A percentile compares a stretch with the other conserved stretches of the same genome.
Evolutionary conservation across 371 early-diverging fungal genomes (phyloP).

Genomic region (Synchytrium microbalum): DNA sequence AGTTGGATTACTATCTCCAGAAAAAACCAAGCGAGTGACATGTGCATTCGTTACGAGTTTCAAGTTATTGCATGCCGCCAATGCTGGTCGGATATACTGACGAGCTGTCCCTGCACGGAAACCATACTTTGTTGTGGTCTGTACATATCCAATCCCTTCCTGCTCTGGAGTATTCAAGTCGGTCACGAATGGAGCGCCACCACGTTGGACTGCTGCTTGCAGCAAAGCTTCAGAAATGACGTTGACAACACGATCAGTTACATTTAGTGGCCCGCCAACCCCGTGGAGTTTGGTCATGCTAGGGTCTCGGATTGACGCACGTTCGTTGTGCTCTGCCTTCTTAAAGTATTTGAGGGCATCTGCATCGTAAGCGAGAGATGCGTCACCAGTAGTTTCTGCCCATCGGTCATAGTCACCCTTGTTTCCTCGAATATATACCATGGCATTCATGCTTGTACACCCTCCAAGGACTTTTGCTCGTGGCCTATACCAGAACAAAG

Average conservation of each 20-base stretch:
- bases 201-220: not conserved
- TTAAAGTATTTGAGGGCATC: conserved; percentile 11
- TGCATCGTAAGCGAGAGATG: conserved; percentile 15
- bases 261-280: conserved; percentile 7
- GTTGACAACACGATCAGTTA: conserved; percentile 6
- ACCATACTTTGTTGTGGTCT: no score
- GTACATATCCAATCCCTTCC: not conserved
- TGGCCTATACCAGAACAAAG: conserved; percentile 18
- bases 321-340: conserved; percentile 8
- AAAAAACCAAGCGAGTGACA: no score
- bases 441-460: conserved; percentile 32
- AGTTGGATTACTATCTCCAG: no score
- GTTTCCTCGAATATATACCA: conserved; percentile 29
- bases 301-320: conserved; percentile 5
- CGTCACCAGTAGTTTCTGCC: conserved; percentile 13
- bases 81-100: no score
- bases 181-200: conserved; percentile 6
- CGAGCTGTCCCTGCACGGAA: no score
- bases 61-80: no score
- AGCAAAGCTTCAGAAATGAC: conserved; percentile 6
- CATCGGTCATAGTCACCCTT: conserved; percentile 15
- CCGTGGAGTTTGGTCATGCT: not conserved
- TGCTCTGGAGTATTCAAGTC: conserved; percentile 1
- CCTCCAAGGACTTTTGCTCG: conserved; percentile 35
- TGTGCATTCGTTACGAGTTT: no score